phyloP scores from a whole-genome alignment of 2,329 filamentous ascomycete species.

The Emmonsia crescens region DNA sequence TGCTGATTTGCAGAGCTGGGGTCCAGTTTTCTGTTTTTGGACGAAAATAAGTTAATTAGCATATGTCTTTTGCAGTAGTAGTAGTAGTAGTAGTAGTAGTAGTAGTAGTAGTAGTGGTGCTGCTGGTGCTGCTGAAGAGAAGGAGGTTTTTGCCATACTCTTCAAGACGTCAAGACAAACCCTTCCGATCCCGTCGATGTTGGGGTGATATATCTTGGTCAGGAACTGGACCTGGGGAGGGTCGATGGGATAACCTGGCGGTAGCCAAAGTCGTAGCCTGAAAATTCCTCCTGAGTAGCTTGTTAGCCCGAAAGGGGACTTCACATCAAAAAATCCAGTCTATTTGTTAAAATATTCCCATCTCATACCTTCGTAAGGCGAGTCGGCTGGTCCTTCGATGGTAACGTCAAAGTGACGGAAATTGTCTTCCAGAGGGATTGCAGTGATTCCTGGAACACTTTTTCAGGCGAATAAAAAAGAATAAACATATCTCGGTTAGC shows the following conservation, averaged over 20 bases:
- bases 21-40: slow-evolving; percentile 79
- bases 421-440: slow-evolving; percentile 92
- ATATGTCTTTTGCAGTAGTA: not conserved
- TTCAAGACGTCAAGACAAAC: slow-evolving; percentile 97
- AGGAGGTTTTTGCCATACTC: slow-evolving; percentile 49
- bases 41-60: slow-evolving; percentile 13
- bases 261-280: slow-evolving; percentile 92
- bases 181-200: slow-evolving; percentile 92
- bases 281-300: slow-evolving; percentile 61
- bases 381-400: slow-evolving; percentile 83
- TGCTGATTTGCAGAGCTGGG: slow-evolving; percentile 91
- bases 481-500: slow-evolving; percentile 6
- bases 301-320: slow-evolving; percentile 4
- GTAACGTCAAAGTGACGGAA: slow-evolving; percentile 96
- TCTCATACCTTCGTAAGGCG: slow-evolving; percentile 75
- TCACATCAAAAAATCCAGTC: not conserved
- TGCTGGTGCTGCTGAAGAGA: slow-evolving; percentile 3
- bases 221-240: slow-evolving; percentile 97
- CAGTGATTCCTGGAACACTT: slow-evolving; percentile 92
- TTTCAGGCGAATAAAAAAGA: slow-evolving; percentile 2
- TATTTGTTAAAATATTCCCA: not conserved
- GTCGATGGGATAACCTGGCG: slow-evolving; percentile 98
- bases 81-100: not conserved
- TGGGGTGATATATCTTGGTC: slow-evolving; percentile 98
- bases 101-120: not conserved